Base-by-base conservation (phyloP, 2,329 filamentous ascomycete species). In the Diaporthe longicolla region DNA sequence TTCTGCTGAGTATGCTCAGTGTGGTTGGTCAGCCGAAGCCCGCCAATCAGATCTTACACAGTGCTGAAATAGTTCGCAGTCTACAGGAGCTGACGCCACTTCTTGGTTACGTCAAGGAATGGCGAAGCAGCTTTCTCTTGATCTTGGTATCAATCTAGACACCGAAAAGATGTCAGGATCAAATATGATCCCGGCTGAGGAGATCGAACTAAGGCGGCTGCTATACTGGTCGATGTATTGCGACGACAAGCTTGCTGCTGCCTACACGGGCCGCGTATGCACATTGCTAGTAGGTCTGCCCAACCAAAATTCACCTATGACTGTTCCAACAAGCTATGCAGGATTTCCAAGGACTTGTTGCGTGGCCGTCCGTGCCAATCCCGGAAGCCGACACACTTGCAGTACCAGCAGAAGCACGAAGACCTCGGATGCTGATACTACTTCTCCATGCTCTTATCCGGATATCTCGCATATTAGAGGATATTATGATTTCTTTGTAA, bases 161-260 rank as follows among this genome's bases (percentile, higher is more conserved):
- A 24, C 58, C 37, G 17, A 26, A 61, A 26, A 1, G 7, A n/a
- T 61, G 6, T 26, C 58, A 5, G 37, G 37, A 0, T 45, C 58
- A 21, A 29, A 5, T 43, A 19, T 9, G 3, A 43, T 61, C 19
- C 11, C 35, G 13, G 11, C 11, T 2, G 35, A 45, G n/a, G 58
- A 61, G 13, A 17, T 61, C 7, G n/a, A 29, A 24, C 37, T 61
- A 3, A 24, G 37, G 10, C n/a, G 58, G 7, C n/a, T 43, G 37
- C 35, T 45, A 2, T 61, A 61, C 37, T 61, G 58, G 58, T 43
- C 58, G 17, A 43, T 61, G 37, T 45, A 61, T 21, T 61, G 58
- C 37, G 35, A 43, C 37, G 58, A 61, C 37, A 61, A 61, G 58
- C 37, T 43, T 1, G 35, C 37, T 21, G 58, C 58, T 26, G 35